These are phyloP conservation scores for Fusarium sp. DNA, from an alignment of 2,329 filamentous ascomycete genomes.

Conservation along the genomic window DNA sequence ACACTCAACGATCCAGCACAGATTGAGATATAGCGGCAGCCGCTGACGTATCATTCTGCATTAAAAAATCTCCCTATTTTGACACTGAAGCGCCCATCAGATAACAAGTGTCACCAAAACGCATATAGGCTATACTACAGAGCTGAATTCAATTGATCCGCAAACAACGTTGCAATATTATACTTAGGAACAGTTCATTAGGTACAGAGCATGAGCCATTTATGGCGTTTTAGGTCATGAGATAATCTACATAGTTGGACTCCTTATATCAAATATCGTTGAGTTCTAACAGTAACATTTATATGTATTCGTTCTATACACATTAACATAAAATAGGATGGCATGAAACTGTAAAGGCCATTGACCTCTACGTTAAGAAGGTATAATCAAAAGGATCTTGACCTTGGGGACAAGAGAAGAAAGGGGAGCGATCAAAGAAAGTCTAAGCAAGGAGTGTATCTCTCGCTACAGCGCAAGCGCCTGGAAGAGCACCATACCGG, in stretches of 20 bases:
- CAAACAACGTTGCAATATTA: not conserved
- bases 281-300: not conserved
- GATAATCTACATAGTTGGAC: not conserved
- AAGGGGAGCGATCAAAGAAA: not conserved
- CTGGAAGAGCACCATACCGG: constrained; percentile 41
- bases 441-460: not conserved
- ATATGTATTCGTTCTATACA: constrained; percentile 14
- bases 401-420: constrained; percentile 6
- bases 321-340: constrained; percentile 14
- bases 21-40: constrained; percentile 9
- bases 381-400: constrained; percentile 2
- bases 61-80: constrained; percentile 1
- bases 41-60: constrained; percentile 24
- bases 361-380: constrained; percentile 9
- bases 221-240: not conserved
- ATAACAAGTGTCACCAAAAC: not conserved
- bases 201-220: not conserved
- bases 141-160: not conserved
- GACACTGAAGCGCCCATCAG: not conserved
- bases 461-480: constrained; percentile 40
- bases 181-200: not conserved
- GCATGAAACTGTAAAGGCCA: constrained; percentile 12
- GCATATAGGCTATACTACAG: not conserved
- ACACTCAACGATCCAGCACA: constrained; percentile 8
- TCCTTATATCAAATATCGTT: constrained; percentile 2